Conservation (phyloP, 352 stramenopile species). For the Phytophthora nicotianae region DNA sequence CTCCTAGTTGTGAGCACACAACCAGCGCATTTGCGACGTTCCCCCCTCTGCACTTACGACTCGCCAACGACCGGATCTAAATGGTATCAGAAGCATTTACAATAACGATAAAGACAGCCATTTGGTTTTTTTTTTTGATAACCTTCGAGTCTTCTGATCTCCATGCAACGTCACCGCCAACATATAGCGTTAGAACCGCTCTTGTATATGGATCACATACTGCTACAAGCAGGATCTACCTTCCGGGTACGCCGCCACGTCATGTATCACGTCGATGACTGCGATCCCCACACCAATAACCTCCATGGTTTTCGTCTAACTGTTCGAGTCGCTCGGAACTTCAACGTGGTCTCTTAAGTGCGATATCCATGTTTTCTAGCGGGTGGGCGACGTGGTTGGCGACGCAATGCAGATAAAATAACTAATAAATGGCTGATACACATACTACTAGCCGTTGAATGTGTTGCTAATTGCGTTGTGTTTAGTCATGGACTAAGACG, state of each 20-base stretch:
- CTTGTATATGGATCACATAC: not conserved
- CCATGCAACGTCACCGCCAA: not conserved
- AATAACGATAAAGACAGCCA: slow-evolving; percentile 1
- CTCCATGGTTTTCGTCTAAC: slow-evolving; percentile 31
- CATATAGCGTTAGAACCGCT: not conserved
- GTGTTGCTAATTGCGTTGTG: not conserved
- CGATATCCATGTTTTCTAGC: slow-evolving; percentile 6
- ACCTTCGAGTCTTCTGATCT: slow-evolving; percentile 68
- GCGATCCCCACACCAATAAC: slow-evolving; percentile 74
- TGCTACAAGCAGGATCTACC: slow-evolving; percentile 28
- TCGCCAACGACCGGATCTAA: slow-evolving; percentile 53
- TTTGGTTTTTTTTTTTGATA: not conserved
- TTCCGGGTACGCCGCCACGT: slow-evolving; percentile 56
- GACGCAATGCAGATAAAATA: too few relatives aligned
- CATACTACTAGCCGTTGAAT: slow-evolving; percentile 5
- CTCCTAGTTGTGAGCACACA: slow-evolving; percentile 59
- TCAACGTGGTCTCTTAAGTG: slow-evolving; percentile 30
- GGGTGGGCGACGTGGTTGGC: too few relatives aligned
- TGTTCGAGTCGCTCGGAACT: slow-evolving; percentile 8
- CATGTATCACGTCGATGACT: slow-evolving; percentile 68
- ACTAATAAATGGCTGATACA: too few relatives aligned
- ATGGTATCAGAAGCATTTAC: not conserved
- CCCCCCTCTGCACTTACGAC: slow-evolving; percentile 63
- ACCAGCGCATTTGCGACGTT: slow-evolving; percentile 71
- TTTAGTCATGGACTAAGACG: not conserved